phyloP scores from a whole-genome alignment of 495 filamentous ascomycete species.

The Penicillium malachiteum region DNA sequence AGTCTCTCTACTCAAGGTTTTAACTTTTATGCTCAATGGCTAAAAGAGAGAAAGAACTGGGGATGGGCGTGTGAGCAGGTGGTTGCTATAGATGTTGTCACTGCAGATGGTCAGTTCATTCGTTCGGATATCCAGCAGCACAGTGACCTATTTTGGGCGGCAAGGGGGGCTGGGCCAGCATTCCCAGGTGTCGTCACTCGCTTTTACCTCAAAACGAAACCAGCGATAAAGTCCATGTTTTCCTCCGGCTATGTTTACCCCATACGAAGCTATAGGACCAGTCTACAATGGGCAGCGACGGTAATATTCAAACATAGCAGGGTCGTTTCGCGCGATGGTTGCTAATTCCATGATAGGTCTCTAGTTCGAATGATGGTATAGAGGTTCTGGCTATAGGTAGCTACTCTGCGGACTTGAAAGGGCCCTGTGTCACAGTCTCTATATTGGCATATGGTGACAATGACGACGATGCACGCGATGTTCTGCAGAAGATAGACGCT shows the following conservation, averaged over 20 bases:
- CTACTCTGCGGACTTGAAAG: neutral
- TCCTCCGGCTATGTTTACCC: neutral
- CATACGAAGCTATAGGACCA: neutral
- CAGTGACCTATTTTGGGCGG: slow-evolving; percentile 47
- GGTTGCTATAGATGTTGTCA: slow-evolving; percentile 47
- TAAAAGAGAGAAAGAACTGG: slow-evolving; percentile 37
- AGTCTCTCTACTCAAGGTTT: neutral
- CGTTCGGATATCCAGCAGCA: slow-evolving; percentile 38
- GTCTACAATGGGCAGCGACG: neutral
- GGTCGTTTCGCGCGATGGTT: neutral
- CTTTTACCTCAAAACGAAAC: neutral
- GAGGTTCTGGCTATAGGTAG: neutral
- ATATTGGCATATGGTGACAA: neutral
- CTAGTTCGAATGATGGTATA: neutral
- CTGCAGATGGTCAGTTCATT: slow-evolving; percentile 35
- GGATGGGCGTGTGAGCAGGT: slow-evolving; percentile 54
- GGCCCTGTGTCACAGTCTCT: neutral
- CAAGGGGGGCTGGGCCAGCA: slow-evolving; percentile 49
- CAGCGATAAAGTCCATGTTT: neutral
- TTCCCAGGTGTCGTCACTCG: slow-evolving; percentile 48
- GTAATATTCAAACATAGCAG: neutral
- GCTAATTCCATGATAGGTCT: neutral
- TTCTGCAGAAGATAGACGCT: neutral
- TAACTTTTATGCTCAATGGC: neutral
- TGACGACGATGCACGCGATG: neutral